These are phyloP conservation scores for Zostera marina DNA, from an alignment of 116 monocot genomes.

Conservation along the genomic window DNA sequence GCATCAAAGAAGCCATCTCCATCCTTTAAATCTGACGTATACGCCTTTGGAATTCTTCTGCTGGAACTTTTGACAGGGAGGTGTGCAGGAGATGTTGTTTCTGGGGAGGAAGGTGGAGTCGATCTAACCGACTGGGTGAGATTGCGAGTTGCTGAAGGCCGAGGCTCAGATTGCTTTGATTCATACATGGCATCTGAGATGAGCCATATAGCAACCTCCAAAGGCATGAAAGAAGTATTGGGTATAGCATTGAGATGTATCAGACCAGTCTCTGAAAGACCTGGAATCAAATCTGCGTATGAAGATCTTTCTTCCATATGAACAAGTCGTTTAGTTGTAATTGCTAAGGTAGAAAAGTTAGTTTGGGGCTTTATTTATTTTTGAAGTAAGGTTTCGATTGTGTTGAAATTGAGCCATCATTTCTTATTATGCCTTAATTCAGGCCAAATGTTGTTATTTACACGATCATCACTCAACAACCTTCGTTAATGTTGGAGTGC, in stretches of 20 bases:
- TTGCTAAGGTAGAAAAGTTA: constrained; percentile 1
- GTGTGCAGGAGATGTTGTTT: constrained; percentile 81
- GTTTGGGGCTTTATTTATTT: neutral
- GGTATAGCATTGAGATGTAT: constrained; percentile 89
- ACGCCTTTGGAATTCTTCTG: constrained; percentile 73
- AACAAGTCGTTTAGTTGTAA: constrained; percentile 1
- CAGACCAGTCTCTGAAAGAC: constrained; percentile 61
- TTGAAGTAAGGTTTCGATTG: neutral
- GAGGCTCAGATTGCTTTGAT: constrained; percentile 79
- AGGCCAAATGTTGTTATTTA: no score
- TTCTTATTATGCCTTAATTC: no score
- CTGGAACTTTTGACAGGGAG: constrained; percentile 75
- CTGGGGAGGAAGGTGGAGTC: constrained; percentile 67
- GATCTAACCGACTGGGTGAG: constrained; percentile 85
- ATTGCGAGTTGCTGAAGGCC: constrained; percentile 68
- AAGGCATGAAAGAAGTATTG: constrained; percentile 71
- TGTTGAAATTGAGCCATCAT: neutral
- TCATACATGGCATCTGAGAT: constrained; percentile 31
- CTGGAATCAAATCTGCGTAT: constrained; percentile 87
- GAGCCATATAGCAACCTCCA: constrained; percentile 11
- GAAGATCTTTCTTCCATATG: constrained; percentile 92
- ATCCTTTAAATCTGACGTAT: constrained; percentile 79
- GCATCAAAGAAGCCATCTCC: constrained; percentile 68
- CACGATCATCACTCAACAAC: no score
- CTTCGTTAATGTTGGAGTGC: no score